Evolutionary conservation across 108 stramenopile species (phyloP), one percentile per base, ranked within the genome.

Genomic region (Schizochytrium sp.): DNA sequence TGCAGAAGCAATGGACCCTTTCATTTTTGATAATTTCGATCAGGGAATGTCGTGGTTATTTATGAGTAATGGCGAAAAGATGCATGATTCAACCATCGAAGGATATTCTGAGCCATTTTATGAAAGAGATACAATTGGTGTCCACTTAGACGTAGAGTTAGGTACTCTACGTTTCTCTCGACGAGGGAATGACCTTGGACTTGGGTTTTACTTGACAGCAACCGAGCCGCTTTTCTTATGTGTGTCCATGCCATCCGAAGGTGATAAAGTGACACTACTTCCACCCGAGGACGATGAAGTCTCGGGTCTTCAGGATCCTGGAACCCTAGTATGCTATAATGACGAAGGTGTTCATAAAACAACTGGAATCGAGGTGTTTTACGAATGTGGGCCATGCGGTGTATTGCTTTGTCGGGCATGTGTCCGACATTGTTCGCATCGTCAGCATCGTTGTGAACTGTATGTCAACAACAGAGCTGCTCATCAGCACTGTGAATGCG

Each of bases 301-400:
- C 12, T 53, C 46, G 5, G 73, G 49, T 4, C 50, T 83, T 7
- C 49, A 53, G 53, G 73, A 83, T 19, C 73, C 73, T 19, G 73
- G 73, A 4, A 47, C 50, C 49, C 4, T 53, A 38, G 73, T 83
- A 4, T 83, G 73, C 45, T 83, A 83, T 50, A 83, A 83, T 50
- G 46, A 83, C 50, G 73, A 83, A 83, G 73, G 73, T 17, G 49
- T 83, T 0, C 49, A 17, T 8, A 53, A 38, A 19, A 83, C 73
- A 50, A 53, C 73, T 46, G 73, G 73, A 17, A 5, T 83, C 19
- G 73, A 83, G 50, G 73, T 83, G 4, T 83, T 83, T 46, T 83
- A 83, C 19, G 28, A 38, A 42, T 83, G 73, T 19, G 73, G 73
- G 7, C 73, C 73, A 8, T 83, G 73, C 73, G 50, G 53, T 8